Percentiles rank a stretch among this genome's conserved stretches.
phyloP scores from a whole-genome alignment of 192 early-diverging fungal species.

The Mycoemilia scoparia region DNA sequence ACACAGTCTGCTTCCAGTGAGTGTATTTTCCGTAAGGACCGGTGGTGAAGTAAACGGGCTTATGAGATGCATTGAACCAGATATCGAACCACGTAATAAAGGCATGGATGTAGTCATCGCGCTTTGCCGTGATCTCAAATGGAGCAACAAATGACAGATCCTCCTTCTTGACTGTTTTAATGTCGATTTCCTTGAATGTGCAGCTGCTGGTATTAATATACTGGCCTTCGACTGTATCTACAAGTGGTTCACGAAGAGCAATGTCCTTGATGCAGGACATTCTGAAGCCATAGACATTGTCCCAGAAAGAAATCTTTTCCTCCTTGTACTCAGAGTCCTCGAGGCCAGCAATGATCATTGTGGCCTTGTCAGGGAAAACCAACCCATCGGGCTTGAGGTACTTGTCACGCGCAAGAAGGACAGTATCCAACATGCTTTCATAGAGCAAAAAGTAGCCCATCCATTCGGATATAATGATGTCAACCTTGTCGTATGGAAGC shows the following conservation, averaged over 20 bases:
- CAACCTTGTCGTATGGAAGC: slow-evolving; percentile 52
- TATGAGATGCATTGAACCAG: slow-evolving; percentile 80
- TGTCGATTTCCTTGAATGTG: slow-evolving; percentile 55
- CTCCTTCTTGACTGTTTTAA: slow-evolving; percentile 68
- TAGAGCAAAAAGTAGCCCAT: slow-evolving; percentile 93
- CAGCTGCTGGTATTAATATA: slow-evolving; percentile 62
- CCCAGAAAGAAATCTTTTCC: slow-evolving; percentile 67
- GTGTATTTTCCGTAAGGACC: slow-evolving; percentile 75
- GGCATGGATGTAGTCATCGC: slow-evolving; percentile 80
- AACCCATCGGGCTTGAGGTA: slow-evolving; percentile 88
- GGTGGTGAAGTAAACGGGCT: slow-evolving; percentile 63
- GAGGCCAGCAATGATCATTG: slow-evolving; percentile 77
- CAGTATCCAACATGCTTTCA: slow-evolving; percentile 72
- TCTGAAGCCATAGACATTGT: slow-evolving; percentile 87
- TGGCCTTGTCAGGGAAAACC: slow-evolving; percentile 79
- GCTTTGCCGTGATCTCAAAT: slow-evolving; percentile 54
- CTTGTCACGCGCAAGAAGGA: slow-evolving; percentile 43
- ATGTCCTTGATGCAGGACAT: slow-evolving; percentile 82
- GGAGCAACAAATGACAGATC: slow-evolving; percentile 70
- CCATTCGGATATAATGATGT: slow-evolving; percentile 91
- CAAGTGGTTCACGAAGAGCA: slow-evolving; percentile 81
- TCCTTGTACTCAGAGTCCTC: slow-evolving; percentile 64
- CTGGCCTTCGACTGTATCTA: slow-evolving; percentile 85
- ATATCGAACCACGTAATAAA: slow-evolving; percentile 97
- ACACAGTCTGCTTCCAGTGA: slow-evolving; percentile 99